Evolutionary conservation across 2,329 filamentous ascomycete species (phyloP), one percentile per base, ranked within the genome.

Genomic region (Botrytis pseudocinerea): DNA sequence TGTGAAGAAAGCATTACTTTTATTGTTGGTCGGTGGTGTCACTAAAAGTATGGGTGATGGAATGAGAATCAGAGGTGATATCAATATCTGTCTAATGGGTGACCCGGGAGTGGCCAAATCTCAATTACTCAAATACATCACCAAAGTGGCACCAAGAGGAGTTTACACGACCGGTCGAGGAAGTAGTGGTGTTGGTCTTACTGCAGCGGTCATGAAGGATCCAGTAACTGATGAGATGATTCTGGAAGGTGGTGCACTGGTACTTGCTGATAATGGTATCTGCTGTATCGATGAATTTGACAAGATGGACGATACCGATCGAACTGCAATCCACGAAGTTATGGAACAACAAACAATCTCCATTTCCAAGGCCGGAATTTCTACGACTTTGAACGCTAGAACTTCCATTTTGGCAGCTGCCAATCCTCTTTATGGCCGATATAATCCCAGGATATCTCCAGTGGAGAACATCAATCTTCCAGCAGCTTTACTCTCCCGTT

Each of bases 21-120:
- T 99, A 8, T 90, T 98, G 44, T 89, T 99, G 48, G 97, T 99
- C 77, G 96, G 96, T 75, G 96, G 96, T 85, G 95, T 98, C 1
- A 96, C 91, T 6, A 99, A 99, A 83, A 92, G 96, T 80, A 97
- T 98, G 88, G 94, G 94, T 70, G 96, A 99, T 80, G 96, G 96
- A 74, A 98, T 99, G 96, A 92, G 94, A 80, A 99, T 99, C 81
- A 94, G 96, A 87, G 96, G 96, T 79, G 96, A 99, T 81, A 97
- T 99, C 86, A 99, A 99, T 84, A 92, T 99, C 76, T 98, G 96
- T 82, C 85, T 99, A 80, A 99, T 99, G 96, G 96, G 96, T 87
- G 96, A 99, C 80, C 96, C 96, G 81, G 96, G 96, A 93, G 96
- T 99, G 81, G 96, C 96, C 85, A 99, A 99, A 85, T 99, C 96